Conservation (phyloP, 352 stramenopile species). For the Blastocystis sp. region DNA sequence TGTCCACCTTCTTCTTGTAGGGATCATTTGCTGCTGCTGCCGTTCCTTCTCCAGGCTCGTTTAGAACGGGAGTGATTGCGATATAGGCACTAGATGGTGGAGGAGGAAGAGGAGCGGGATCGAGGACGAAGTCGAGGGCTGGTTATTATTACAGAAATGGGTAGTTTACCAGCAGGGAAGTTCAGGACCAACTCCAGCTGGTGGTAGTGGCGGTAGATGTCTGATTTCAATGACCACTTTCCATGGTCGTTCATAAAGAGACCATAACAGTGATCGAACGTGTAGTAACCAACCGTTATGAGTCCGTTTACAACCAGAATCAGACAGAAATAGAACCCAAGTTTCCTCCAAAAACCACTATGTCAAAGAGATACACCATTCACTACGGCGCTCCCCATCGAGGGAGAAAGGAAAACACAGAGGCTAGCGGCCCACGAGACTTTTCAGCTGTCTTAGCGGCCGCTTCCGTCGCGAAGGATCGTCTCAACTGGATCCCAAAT, state of each 20-base stretch:
- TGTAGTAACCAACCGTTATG: conserved; percentile 27
- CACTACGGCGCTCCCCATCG: conserved; percentile 14
- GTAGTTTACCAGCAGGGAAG: not conserved
- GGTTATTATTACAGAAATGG: not conserved
- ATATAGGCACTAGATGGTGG: conserved; percentile 33
- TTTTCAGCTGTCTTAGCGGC: not conserved
- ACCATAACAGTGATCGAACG: conserved; percentile 27
- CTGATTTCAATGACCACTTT: not conserved
- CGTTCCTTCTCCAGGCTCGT: not conserved
- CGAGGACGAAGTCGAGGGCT: conserved; percentile 41
- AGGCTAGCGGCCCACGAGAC: not conserved
- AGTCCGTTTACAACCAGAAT: conserved; percentile 44
- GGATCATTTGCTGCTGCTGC: not conserved
- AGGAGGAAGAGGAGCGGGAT: conserved; percentile 41
- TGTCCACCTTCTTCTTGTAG: conserved; percentile 28
- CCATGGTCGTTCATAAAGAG: not conserved
- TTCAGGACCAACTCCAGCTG: conserved; percentile 32
- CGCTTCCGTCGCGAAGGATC: not conserved
- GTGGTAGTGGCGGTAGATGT: not conserved
- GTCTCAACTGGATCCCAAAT: not conserved
- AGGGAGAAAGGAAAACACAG: conserved; percentile 24
- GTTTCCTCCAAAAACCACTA: conserved; percentile 46
- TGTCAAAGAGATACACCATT: not conserved
- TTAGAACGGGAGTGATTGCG: conserved; percentile 38
- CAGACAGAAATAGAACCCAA: conserved; percentile 42